Evolutionary conservation across 768 basidiomycete genomes (phyloP), one percentile per base, ranked within the genome.

Genomic region (Lentinula guzmanii): DNA sequence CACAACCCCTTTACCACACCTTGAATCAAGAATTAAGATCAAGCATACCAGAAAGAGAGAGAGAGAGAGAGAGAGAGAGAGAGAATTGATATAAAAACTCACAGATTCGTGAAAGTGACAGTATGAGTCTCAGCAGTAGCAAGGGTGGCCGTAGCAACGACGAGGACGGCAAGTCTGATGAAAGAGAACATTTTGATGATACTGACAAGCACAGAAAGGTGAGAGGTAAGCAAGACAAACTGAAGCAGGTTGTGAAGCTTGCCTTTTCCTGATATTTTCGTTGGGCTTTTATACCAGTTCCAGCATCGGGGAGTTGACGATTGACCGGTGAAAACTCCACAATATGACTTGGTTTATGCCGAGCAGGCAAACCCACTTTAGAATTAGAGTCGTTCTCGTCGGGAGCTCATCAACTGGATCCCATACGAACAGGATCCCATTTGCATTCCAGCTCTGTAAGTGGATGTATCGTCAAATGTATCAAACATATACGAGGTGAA

Each of bases 61-160:
- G 37, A 39, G 37, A 24, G 24, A 24, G 24, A 24, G 24, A 28
- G 28, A 28, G 28, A 28, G 28, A 39, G 37, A 39, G 37, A 39
- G 5, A 39, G 37, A 1, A 39, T 39, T 39, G 8, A 39, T 9
- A 33, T 28, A 16, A 18, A 35, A 24, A 58, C 45, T 43, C 34
- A 58, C 56, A 21, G 18, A 34, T 60, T 60, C 9, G 31, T 41
- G 48, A 60, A 60, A 9, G 24, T 31, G 31, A 60, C 58, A n/a
- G 58, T 60, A 28, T 60, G 58, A 4, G 46, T 35, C 48, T 60
- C 48, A 51, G 58, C 58, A n/a, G 42, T 41, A 9, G 0, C 41
- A n/a, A 35, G 1, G 24, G 21, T 24, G 43, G 35, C 33, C 31
- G 48, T 46, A 24, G 18, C 16, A 35, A 28, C 45, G 31, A 60